Base-by-base conservation (phyloP, 148 eudicot species). In the Euryodendron excelsum region DNA sequence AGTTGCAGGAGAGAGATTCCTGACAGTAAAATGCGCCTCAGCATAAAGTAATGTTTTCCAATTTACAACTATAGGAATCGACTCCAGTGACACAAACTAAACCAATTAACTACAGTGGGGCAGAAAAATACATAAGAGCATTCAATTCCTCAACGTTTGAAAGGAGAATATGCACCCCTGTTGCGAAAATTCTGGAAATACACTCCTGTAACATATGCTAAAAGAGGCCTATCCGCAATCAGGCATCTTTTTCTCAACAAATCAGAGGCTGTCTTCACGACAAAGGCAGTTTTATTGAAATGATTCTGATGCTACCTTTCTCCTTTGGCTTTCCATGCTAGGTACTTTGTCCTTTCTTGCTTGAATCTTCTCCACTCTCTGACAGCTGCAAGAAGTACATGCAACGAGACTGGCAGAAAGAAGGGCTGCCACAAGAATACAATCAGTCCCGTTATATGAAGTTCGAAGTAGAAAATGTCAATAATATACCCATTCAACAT, bases 351-450 rank as follows among this genome's bases (percentile, higher is more conserved):
- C 56, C 37, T 88, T 84, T 94, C 96, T 63, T 77, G 90, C 82
- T 87, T 94, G 86, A 89, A 92, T 69, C 98, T 84, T 87, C 67
- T 92, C 90, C 89, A 89, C 84, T 94, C 98, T 83, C 87, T 89
- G 34, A 91, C 65, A 69, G 89, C 92, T 65, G 97, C 99, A 36
- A 95, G 91, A 63, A 91, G 77, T 79, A 93, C 94, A 66, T 90
- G 91, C 60, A 90, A 68, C 17, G 83, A 68, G 47, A 80, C 82
- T 27, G 98, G 98, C 79, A 95, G 86, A 82, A 95, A 95, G 91
- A 93, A 95, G 28, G 98, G 98, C 98, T 95, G 97, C 64, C 61
- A 83, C 77, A 59, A 73, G 33, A 71, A 23, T 12, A 3, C 34
- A 52, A 18, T 63, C 37, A 63, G 58, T 66, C 18, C 41, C 60